Evolutionary conservation across 352 stramenopile species (phyloP).

Genomic region (Halophytophthora batemanensis): DNA sequence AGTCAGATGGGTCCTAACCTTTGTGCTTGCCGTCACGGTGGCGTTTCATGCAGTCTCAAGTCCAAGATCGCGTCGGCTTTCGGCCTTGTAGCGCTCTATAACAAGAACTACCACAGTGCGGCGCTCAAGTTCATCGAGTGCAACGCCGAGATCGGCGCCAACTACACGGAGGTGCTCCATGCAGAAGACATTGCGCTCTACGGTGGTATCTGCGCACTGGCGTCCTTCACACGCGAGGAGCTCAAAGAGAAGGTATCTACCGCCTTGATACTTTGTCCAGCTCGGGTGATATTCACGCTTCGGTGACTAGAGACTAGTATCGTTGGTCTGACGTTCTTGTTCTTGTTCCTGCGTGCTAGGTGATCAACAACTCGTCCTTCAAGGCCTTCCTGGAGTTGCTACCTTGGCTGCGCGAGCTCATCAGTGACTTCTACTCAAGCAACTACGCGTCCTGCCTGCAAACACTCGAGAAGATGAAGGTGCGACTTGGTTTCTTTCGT

Average conservation of each 20-base stretch:
- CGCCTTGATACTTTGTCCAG: background rate
- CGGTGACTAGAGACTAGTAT: background rate
- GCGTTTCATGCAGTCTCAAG: conserved; percentile 46
- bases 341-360: conserved; percentile 17
- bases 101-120: conserved; percentile 78
- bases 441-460: conserved; percentile 84
- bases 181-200: conserved; percentile 87
- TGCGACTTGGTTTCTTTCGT: conserved; percentile 9
- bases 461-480: conserved; percentile 72
- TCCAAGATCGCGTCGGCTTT: conserved; percentile 81
- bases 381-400: conserved; percentile 87
- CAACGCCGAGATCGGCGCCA: conserved; percentile 71
- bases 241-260: conserved; percentile 58
- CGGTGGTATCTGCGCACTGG: conserved; percentile 81
- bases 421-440: conserved; percentile 86
- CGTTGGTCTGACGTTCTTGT: background rate
- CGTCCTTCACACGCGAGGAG: conserved; percentile 80
- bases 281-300: background rate
- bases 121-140: conserved; percentile 82
- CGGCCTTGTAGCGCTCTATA: conserved; percentile 72
- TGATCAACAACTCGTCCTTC: conserved; percentile 88
- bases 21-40: background rate
- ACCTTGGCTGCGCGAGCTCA: conserved; percentile 84
- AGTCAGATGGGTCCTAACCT: conserved; percentile 1
- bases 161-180: conserved; percentile 82